These are phyloP conservation scores for Copromyces sp. DNA, from an alignment of 495 filamentous ascomycete genomes.

Conservation along the genomic window DNA sequence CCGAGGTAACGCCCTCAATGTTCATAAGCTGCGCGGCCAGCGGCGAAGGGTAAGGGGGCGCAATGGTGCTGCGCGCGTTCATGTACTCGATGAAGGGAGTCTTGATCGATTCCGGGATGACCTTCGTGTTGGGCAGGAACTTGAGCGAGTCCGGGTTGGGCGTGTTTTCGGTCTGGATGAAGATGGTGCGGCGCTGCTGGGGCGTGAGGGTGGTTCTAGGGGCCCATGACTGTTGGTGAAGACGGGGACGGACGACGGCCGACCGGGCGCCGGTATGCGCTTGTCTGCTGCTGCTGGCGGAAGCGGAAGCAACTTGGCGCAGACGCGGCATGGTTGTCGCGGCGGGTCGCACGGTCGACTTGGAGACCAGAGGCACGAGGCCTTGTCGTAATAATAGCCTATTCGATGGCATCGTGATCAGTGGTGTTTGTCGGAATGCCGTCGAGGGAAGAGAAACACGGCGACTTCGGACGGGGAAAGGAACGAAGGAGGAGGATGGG, in stretches of 20 bases:
- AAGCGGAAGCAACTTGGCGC: slow-evolving; percentile 13
- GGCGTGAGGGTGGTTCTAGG: background rate
- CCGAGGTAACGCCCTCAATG: slow-evolving; percentile 80
- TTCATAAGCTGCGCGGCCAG: slow-evolving; percentile 81
- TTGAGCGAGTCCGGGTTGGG: slow-evolving; percentile 90
- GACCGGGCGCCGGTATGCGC: slow-evolving; percentile 8
- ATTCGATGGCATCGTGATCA: slow-evolving; percentile 12
- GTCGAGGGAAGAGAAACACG: background rate
- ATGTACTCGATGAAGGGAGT: slow-evolving; percentile 85
- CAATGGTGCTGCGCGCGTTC: slow-evolving; percentile 74
- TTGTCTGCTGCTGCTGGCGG: slow-evolving; percentile 12
- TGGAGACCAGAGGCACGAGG: slow-evolving; percentile 17
- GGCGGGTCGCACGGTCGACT: slow-evolving; percentile 4
- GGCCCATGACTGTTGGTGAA: slow-evolving; percentile 13
- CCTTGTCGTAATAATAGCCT: slow-evolving; percentile 15
- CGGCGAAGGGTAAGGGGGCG: slow-evolving; percentile 86
- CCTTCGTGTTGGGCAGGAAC: slow-evolving; percentile 77
- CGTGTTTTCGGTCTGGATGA: slow-evolving; percentile 92
- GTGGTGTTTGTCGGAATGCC: background rate
- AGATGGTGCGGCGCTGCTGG: slow-evolving; percentile 57
- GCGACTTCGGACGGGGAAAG: background rate
- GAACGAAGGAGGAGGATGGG: background rate
- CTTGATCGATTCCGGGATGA: slow-evolving; percentile 62
- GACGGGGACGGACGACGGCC: background rate
- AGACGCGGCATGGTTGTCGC: slow-evolving; percentile 2